A percentile compares a stretch with the other conserved stretches of the same genome.
phyloP scores from a whole-genome alignment of 2,329 filamentous ascomycete genomes.

The Chaetoscypha palmicola region DNA sequence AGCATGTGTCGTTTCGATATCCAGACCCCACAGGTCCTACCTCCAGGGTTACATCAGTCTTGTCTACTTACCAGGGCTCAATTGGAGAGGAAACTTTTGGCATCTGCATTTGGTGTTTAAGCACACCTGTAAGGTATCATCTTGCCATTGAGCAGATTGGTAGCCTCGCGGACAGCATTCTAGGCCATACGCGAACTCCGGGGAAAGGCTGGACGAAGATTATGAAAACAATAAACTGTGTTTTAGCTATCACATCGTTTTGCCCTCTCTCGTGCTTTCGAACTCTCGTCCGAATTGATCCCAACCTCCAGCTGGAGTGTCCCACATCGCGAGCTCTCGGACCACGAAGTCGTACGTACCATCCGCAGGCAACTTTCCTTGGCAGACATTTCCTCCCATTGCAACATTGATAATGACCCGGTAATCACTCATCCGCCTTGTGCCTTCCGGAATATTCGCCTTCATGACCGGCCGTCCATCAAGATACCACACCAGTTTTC shows the following conservation, averaged over 20 bases:
- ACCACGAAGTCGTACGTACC: constrained; percentile 52
- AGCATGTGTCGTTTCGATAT: no score
- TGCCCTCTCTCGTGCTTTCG: constrained; percentile 26
- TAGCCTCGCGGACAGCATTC: no score
- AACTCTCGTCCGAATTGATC: constrained; percentile 46
- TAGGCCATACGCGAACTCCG: no score
- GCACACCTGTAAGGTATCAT: no score
- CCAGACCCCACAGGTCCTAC: no score
- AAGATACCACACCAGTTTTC: constrained; percentile 51
- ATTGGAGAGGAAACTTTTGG: no score
- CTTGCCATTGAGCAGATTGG: no score
- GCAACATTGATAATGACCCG: constrained; percentile 53
- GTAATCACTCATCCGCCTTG: constrained; percentile 48
- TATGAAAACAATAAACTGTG: no score
- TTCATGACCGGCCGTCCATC: constrained; percentile 52
- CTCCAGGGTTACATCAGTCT: no score
- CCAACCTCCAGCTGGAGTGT: constrained; percentile 50
- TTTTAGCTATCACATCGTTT: constrained; percentile 26
- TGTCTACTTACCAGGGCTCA: no score
- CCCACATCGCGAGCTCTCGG: constrained; percentile 44
- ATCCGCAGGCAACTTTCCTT: constrained; percentile 43
- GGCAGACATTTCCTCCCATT: constrained; percentile 54
- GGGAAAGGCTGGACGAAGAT: no score
- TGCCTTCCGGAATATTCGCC: constrained; percentile 44
- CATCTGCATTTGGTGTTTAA: no score